phyloP scores from a whole-genome alignment of 768 basidiomycete genomes.

The Boletales sp. region DNA sequence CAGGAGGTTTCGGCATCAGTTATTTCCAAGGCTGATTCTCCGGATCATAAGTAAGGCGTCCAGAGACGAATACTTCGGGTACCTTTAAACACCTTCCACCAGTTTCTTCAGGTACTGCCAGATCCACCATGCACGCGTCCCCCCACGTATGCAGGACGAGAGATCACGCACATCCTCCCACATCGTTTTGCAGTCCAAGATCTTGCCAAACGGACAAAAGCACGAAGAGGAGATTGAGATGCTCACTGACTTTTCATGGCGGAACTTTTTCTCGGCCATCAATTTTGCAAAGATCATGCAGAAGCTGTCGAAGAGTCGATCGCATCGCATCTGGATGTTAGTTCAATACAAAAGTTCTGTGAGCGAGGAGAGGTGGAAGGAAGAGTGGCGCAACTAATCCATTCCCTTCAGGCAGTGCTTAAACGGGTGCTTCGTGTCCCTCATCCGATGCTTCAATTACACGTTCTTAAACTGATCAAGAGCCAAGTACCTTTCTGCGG shows the following conservation, averaged over 20 bases:
- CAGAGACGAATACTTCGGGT: not conserved
- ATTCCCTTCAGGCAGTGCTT: conserved; percentile 71
- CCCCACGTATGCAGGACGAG: conserved; percentile 59
- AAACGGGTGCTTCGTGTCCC: conserved; percentile 93
- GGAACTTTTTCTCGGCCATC: conserved; percentile 96
- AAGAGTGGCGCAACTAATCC: conserved; percentile 3
- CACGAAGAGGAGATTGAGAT: conserved; percentile 88
- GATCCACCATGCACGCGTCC: conserved; percentile 65
- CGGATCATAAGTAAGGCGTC: conserved; percentile 69
- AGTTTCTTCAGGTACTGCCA: conserved; percentile 98
- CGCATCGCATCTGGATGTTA: conserved; percentile 92
- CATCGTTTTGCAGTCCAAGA: conserved; percentile 50
- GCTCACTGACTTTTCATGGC: conserved; percentile 92
- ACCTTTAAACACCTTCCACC: conserved; percentile 4
- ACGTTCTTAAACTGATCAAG: conserved; percentile 96
- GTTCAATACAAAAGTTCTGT: conserved; percentile 99
- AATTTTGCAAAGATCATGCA: conserved; percentile 99
- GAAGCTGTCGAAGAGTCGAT: conserved; percentile 91
- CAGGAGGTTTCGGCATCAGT: conserved; percentile 86
- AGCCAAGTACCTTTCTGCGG: conserved; percentile 98
- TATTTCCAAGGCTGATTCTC: conserved; percentile 83
- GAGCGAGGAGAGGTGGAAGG: conserved; percentile 24
- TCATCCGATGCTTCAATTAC: conserved; percentile 91
- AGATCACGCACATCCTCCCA: conserved; percentile 61
- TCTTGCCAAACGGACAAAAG: conserved; percentile 68